Percentiles rank a stretch among this genome's conserved stretches.
Conservation (phyloP, 2,329 filamentous ascomycete species). For the Zasmidium cellare region DNA sequence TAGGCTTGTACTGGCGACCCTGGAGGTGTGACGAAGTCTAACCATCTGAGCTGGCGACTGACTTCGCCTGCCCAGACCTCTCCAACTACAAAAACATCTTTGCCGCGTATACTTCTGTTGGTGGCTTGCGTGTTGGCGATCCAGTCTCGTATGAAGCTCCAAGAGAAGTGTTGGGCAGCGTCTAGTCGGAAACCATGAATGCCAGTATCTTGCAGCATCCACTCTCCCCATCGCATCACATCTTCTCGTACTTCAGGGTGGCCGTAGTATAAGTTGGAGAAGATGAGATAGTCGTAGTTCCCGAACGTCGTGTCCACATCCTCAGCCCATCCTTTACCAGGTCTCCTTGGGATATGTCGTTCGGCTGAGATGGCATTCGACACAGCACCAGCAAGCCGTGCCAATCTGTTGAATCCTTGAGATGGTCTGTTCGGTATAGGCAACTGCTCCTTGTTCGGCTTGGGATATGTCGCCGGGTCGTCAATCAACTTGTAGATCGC, state of each 20-base stretch:
- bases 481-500: conserved; percentile 66
- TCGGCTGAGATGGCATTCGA: conserved; percentile 7
- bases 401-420: conserved; percentile 24
- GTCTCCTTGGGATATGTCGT: conserved; percentile 17
- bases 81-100: conserved; percentile 64
- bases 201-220: conserved; percentile 62
- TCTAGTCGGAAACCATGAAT: conserved; percentile 69
- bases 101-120: conserved; percentile 36
- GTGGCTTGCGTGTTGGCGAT: conserved; percentile 56
- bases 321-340: conserved; percentile 63
- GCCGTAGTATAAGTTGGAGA: conserved; percentile 67
- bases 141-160: conserved; percentile 66
- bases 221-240: conserved; percentile 66
- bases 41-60: conserved; percentile 56
- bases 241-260: conserved; percentile 65
- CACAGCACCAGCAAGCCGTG: conserved; percentile 24
- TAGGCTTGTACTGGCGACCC: conserved; percentile 47
- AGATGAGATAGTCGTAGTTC: conserved; percentile 71
- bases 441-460: conserved; percentile 24
- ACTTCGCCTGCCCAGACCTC: conserved; percentile 68
- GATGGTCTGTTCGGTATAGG: conserved; percentile 12
- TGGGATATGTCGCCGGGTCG: conserved; percentile 32
- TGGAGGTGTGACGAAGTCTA: conserved; percentile 33
- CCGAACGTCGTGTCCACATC: conserved; percentile 64
- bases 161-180: conserved; percentile 71